Base-by-base conservation (phyloP, 805 yeast genomes). In the Kluyveromyces dobzhanskii region DNA sequence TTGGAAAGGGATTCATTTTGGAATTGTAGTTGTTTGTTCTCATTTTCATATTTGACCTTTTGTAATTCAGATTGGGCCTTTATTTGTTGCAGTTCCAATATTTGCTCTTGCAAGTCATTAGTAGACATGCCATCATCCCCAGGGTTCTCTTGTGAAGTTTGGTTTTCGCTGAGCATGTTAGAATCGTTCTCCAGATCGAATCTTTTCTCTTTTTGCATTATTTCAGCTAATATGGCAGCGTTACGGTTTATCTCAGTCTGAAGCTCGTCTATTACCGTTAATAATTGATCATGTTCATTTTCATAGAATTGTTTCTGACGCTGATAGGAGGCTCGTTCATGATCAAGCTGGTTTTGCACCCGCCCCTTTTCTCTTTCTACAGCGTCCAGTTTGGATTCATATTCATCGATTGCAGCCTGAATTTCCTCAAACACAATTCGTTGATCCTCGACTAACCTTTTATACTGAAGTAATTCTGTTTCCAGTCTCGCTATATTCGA, bases 311-410 rank as follows among this genome's bases (percentile, higher is more conserved):
- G 50, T 37, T 55, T 53, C 34, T 49, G 51, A 32, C 51, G 51
- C 4, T 50, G 32, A 37, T 42, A 59, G 41, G 41, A 50, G 34
- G 44, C 53, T 44, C 41, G 49, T 45, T 50, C 63, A 48, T 32
- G 36, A 4, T 44, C 41, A 32, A 57, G 30, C 36, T 56, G 54
- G 11, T 46, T 43, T 37, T 49, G 51, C 32, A 60, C 43, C 8
- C 36, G 33, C 9, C 41, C 35, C 16, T 46, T 44, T 26, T 53
- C 58, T 5, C 28, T 27, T 35, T 53, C 58, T 42, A 65, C 50
- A 16, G 52, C 54, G 24, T 58, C 57, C 48, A 65, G 47, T 29
- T 57, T 61, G 7, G 53, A 49, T 35, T 59, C 58, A 35, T 58
- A 54, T 17, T 46, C 49, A 34, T 55, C 60, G 13, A 58, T 52